Conservation (phyloP, 495 filamentous ascomycete genomes). For the Viridothelium virens region DNA sequence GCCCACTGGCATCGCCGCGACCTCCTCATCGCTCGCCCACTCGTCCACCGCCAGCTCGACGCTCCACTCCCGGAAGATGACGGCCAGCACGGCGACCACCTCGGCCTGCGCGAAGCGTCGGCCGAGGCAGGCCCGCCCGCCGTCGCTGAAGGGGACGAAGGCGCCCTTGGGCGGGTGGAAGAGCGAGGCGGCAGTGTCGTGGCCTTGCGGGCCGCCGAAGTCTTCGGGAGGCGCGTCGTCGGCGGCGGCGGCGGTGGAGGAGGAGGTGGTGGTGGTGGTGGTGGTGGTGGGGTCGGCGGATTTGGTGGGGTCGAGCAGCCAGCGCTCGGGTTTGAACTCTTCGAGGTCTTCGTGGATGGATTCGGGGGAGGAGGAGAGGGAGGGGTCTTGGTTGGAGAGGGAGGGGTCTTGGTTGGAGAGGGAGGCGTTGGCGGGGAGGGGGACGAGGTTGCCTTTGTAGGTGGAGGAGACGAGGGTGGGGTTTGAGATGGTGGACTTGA, state of each 20-base stretch:
- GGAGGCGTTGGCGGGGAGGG: not conserved
- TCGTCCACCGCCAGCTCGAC: slow-evolving; percentile 58
- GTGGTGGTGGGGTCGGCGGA: slow-evolving; percentile 29
- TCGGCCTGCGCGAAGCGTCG: slow-evolving; percentile 73
- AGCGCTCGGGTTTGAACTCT: slow-evolving; percentile 49
- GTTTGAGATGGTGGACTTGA: not conserved
- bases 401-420: slow-evolving; percentile 12
- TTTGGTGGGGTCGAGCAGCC: slow-evolving; percentile 47
- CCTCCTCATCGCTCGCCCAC: slow-evolving; percentile 53
- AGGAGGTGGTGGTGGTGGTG: slow-evolving; percentile 32
- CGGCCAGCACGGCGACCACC: slow-evolving; percentile 57
- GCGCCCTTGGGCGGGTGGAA: slow-evolving; percentile 56
- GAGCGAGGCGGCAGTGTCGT: slow-evolving; percentile 46
- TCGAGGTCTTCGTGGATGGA: slow-evolving; percentile 36
- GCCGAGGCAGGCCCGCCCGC: slow-evolving; percentile 59
- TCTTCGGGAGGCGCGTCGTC: slow-evolving; percentile 41
- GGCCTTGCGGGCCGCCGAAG: slow-evolving; percentile 47
- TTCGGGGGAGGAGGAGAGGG: not conserved
- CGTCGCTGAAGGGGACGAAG: slow-evolving; percentile 68
- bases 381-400: slow-evolving; percentile 8
- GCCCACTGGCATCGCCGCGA: slow-evolving; percentile 43
- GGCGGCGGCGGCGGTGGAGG: slow-evolving; percentile 37
- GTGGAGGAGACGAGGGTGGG: slow-evolving; percentile 5
- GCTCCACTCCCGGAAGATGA: slow-evolving; percentile 55
- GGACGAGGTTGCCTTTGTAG: not conserved